phyloP scores from a whole-genome alignment of 1,139 yeast genomes.

The Pichia sp. region DNA sequence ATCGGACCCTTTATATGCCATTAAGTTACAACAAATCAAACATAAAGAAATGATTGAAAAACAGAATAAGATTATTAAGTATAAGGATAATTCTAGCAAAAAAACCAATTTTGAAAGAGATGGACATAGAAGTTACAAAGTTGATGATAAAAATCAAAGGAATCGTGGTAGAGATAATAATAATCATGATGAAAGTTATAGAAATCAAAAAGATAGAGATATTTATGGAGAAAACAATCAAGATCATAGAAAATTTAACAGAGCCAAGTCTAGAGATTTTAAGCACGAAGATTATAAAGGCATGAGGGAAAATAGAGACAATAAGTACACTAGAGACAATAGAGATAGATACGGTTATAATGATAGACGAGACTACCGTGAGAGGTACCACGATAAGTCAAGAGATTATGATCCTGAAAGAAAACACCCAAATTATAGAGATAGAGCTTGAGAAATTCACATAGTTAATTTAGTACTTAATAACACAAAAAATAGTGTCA shows the following conservation, averaged over 20 bases:
- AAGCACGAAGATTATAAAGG: no score
- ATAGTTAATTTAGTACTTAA: conserved; percentile 16
- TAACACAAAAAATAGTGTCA: conserved; percentile 45
- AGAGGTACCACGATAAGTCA: neutral
- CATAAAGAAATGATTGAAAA: conserved; percentile 15
- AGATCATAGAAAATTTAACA: neutral
- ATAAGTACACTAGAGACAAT: neutral
- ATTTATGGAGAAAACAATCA: no score
- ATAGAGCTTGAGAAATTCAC: neutral
- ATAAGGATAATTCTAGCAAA: neutral
- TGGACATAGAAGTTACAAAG: neutral
- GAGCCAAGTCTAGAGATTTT: neutral
- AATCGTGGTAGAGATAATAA: no score
- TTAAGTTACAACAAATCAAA: conserved; percentile 35
- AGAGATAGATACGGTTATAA: neutral
- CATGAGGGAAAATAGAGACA: no score
- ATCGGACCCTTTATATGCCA: conserved; percentile 53
- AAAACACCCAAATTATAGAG: neutral
- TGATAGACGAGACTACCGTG: neutral
- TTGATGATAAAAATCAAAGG: neutral
- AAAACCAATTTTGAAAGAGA: neutral
- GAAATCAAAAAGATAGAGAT: no score
- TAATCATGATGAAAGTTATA: no score
- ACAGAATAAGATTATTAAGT: conserved; percentile 5
- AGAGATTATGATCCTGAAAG: conserved; percentile 7